These are phyloP conservation scores for Quercus dentata DNA, from an alignment of 306 rosid species.

Conservation along the genomic window DNA sequence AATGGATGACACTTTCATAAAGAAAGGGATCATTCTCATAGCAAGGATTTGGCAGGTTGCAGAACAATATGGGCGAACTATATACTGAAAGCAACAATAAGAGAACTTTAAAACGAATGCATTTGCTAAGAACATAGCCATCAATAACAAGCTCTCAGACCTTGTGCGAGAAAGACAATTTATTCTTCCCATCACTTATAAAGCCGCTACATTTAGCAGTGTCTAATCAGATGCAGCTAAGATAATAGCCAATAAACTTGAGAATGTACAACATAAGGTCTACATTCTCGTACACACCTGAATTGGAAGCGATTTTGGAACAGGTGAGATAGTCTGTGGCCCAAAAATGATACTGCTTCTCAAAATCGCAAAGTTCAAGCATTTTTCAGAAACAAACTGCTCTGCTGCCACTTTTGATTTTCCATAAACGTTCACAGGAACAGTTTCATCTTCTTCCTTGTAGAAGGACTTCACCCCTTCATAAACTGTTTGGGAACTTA, in stretches of 20 bases:
- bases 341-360: conserved; percentile 98
- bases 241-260: conserved; percentile 1
- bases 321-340: conserved; percentile 78
- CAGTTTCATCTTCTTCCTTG: conserved; percentile 69
- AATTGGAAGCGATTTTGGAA: conserved; percentile 89
- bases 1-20: not conserved
- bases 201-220: not conserved
- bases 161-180: too few relatives aligned
- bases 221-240: not conserved
- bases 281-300: conserved; percentile 48
- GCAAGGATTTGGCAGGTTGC: not conserved
- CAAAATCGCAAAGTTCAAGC: conserved; percentile 65
- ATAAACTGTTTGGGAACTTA: conserved; percentile 56
- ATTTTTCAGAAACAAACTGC: conserved; percentile 60
- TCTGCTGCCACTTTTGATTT: conserved; percentile 84
- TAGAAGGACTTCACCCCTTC: conserved; percentile 87
- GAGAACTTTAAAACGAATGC: not conserved
- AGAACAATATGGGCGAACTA: not conserved
- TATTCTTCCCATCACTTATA: not conserved
- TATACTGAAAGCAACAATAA: not conserved
- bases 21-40: not conserved
- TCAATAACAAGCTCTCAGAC: not conserved
- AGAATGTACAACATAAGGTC: not conserved
- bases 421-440: conserved; percentile 83
- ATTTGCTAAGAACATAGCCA: not conserved